Percentiles rank a stretch among this genome's conserved stretches.
These are phyloP conservation scores for Osmanthus fragrans DNA, from an alignment of 257 asterid species.

Conservation along the genomic window DNA sequence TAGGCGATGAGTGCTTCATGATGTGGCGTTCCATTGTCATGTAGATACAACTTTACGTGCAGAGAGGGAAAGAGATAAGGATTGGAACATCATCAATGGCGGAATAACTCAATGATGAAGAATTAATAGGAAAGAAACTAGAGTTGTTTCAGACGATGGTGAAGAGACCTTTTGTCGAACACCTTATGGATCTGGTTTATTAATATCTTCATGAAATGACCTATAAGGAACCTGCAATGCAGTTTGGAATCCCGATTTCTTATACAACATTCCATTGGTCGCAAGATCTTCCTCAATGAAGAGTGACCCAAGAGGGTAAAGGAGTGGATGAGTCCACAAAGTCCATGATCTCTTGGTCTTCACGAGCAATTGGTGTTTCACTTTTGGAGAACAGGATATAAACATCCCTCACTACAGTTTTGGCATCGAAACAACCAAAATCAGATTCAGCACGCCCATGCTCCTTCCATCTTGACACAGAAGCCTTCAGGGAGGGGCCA, in stretches of 20 bases:
- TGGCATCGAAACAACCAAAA: slow-evolving; percentile 69
- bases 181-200: no score
- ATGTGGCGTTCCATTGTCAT: slow-evolving; percentile 23
- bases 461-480: slow-evolving; percentile 34
- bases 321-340: slow-evolving; percentile 60
- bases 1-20: slow-evolving; percentile 4
- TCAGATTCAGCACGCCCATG: slow-evolving; percentile 87
- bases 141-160: no score
- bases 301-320: slow-evolving; percentile 72
- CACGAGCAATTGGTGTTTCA: slow-evolving; percentile 66
- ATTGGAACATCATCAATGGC: no score
- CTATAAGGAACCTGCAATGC: slow-evolving; percentile 80
- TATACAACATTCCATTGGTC: slow-evolving; percentile 54
- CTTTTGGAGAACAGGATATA: slow-evolving; percentile 65
- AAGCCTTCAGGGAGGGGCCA: no score
- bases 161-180: no score
- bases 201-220: slow-evolving; percentile 19
- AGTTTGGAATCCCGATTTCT: slow-evolving; percentile 67
- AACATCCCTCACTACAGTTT: slow-evolving; percentile 65
- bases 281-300: slow-evolving; percentile 68
- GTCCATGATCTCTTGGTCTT: slow-evolving; percentile 78
- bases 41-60: background rate
- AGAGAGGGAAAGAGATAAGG: slow-evolving; percentile 3
- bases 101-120: no score
- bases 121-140: no score